phyloP scores from a whole-genome alignment of 495 filamentous ascomycete species.

The Talaromyces borbonicus region DNA sequence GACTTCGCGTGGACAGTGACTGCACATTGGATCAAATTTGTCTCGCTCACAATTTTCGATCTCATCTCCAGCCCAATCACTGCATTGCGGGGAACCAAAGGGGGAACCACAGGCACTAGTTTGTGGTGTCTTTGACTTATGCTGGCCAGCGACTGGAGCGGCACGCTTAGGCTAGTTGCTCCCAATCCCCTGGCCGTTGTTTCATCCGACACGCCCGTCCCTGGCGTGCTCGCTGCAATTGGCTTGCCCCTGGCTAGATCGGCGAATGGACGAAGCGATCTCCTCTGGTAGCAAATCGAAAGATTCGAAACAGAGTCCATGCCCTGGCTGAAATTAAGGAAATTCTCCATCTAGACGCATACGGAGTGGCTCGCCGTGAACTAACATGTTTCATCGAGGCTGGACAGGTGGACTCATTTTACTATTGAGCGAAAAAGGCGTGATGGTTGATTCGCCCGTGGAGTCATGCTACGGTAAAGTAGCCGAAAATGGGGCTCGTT shows the following conservation, averaged over 20 bases:
- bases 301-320: too few relatives aligned
- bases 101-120: too few relatives aligned
- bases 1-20: too few relatives aligned
- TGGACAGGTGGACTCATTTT: background rate
- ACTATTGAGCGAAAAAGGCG: background rate
- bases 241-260: constrained; percentile 4
- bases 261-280: background rate
- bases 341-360: background rate
- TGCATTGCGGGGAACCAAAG: background rate
- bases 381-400: too few relatives aligned
- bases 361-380: background rate
- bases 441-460: background rate
- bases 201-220: constrained; percentile 1
- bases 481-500: too few relatives aligned
- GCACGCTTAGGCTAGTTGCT: background rate
- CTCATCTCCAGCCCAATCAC: background rate
- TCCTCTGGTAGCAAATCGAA: background rate
- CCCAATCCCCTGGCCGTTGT: background rate
- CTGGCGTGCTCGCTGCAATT: background rate
- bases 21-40: too few relatives aligned
- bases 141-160: background rate
- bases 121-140: background rate
- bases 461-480: background rate
- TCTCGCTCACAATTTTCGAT: too few relatives aligned
- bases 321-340: constrained; percentile 1